Evolutionary conservation across 176 grass and related monocot species (phyloP).

Genomic region (Rhynchospora tenuis): DNA sequence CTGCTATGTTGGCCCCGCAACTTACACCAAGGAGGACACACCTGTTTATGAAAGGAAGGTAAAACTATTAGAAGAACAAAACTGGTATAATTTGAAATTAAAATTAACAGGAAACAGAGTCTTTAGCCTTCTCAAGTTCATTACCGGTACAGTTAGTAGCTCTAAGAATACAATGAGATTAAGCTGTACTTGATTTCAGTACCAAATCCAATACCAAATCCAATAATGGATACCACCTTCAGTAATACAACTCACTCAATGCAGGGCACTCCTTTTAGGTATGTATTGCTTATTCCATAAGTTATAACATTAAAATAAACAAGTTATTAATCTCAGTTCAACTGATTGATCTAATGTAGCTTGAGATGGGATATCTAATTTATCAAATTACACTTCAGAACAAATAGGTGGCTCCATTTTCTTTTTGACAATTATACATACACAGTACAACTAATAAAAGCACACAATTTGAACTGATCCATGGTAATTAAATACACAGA

Average conservation of each 20-base stretch:
- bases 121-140: neutral
- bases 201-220: neutral
- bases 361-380: neutral
- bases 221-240: neutral
- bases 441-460: neutral
- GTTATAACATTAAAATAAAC: neutral
- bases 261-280: neutral
- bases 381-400: neutral
- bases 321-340: neutral
- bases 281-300: neutral
- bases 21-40: conserved; percentile 67
- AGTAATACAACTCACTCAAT: neutral
- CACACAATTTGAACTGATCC: neutral
- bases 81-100: neutral
- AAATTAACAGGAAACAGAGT: conserved; percentile 3
- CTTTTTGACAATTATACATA: neutral
- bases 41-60: conserved; percentile 24
- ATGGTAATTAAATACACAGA: neutral
- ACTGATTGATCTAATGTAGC: neutral
- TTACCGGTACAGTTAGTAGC: neutral
- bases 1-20: conserved; percentile 61
- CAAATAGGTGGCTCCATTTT: neutral
- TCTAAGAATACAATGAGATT: neutral
- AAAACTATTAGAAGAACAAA: neutral
- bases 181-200: neutral